phyloP scores from a whole-genome alignment of 1,139 yeast genomes.

The Starmera stellimalicola region DNA sequence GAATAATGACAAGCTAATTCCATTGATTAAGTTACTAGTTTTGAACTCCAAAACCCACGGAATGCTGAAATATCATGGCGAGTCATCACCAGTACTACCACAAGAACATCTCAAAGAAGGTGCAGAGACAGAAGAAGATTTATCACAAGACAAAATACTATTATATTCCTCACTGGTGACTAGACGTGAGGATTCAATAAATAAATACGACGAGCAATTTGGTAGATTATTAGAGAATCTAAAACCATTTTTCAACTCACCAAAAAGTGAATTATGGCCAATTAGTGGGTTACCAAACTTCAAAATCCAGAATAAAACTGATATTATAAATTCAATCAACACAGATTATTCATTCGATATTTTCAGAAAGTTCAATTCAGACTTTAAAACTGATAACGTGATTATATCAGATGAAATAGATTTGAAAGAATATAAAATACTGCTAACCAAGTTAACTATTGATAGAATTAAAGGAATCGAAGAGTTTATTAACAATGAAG shows the following conservation, averaged over 20 bases:
- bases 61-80: constrained; percentile 8
- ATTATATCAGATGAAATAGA: constrained; percentile 19
- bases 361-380: not conserved
- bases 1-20: constrained; percentile 18
- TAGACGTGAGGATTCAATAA: constrained; percentile 4
- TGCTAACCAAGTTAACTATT: constrained; percentile 33
- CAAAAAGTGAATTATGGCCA: constrained; percentile 10
- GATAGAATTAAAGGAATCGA: constrained; percentile 29
- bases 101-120: constrained; percentile 9
- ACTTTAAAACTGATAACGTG: constrained; percentile 8
- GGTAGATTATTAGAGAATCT: constrained; percentile 7
- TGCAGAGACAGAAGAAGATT: constrained; percentile 8
- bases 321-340: constrained; percentile 9
- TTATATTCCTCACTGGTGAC: constrained; percentile 7
- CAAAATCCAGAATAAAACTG: constrained; percentile 4
- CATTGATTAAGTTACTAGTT: constrained; percentile 32
- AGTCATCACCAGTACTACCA: too few relatives aligned
- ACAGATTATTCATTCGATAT: constrained; percentile 6
- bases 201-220: constrained; percentile 2
- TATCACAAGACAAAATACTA: constrained; percentile 9
- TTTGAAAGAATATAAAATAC: constrained; percentile 28
- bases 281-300: constrained; percentile 12
- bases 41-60: constrained; percentile 33
- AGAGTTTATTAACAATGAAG: constrained; percentile 20
- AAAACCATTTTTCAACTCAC: constrained; percentile 10